Evolutionary conservation across 805 yeast genomes (phyloP).

Genomic region (Metschnikowia colocasiae): DNA sequence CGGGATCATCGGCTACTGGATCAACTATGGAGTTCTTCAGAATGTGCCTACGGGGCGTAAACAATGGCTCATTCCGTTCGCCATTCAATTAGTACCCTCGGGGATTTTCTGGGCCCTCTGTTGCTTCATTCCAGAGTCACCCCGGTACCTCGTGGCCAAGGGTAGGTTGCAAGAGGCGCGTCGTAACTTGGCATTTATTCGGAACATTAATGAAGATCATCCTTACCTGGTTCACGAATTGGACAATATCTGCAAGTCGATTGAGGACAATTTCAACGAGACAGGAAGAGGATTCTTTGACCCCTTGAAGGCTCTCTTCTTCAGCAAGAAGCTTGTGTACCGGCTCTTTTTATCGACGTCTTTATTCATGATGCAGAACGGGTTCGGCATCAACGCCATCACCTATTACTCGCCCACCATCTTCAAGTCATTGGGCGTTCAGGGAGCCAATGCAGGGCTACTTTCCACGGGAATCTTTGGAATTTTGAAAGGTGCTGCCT

Average conservation of each 20-base stretch:
- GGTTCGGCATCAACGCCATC: slow-evolving; percentile 48
- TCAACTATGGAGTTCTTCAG: slow-evolving; percentile 43
- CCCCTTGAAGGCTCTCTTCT: slow-evolving; percentile 36
- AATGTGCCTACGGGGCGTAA: slow-evolving; percentile 28
- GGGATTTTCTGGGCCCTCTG: slow-evolving; percentile 39
- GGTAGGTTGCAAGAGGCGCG: slow-evolving; percentile 34
- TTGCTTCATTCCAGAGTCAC: slow-evolving; percentile 42
- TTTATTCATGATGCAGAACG: slow-evolving; percentile 42
- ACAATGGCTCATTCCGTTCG: slow-evolving; percentile 50
- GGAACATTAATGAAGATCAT: slow-evolving; percentile 35
- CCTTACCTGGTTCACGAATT: slow-evolving; percentile 42
- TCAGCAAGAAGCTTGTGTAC: slow-evolving; percentile 26
- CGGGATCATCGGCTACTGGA: slow-evolving; percentile 47
- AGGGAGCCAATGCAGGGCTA: slow-evolving; percentile 42
- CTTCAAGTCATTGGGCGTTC: slow-evolving; percentile 47
- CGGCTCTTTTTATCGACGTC: slow-evolving; percentile 38
- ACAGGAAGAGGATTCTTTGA: slow-evolving; percentile 39
- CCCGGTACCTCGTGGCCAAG: slow-evolving; percentile 39
- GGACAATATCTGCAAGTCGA: slow-evolving; percentile 24
- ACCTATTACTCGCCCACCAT: slow-evolving; percentile 53
- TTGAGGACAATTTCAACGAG: slow-evolving; percentile 23
- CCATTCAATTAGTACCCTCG: slow-evolving; percentile 45
- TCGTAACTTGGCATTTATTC: slow-evolving; percentile 33
- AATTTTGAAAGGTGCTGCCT: slow-evolving; percentile 43
- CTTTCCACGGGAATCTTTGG: slow-evolving; percentile 55